A percentile compares a stretch with the other conserved stretches of the same genome.
These are phyloP conservation scores for Claviceps spartinae DNA, from an alignment of 2,329 filamentous ascomycete species.

Conservation along the genomic window DNA sequence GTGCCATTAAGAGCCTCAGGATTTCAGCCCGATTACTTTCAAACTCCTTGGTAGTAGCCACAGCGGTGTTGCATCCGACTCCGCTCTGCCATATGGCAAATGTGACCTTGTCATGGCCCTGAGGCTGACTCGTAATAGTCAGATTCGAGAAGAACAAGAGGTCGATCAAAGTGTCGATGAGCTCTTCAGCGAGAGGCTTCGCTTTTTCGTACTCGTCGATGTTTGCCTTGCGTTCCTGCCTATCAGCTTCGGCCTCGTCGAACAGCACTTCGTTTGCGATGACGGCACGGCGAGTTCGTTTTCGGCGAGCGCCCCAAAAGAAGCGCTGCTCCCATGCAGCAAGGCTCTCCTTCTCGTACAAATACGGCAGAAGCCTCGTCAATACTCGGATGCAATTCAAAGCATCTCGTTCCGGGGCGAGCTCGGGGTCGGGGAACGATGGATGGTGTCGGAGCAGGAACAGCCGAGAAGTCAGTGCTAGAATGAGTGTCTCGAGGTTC, in stretches of 20 bases:
- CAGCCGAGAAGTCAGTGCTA: conserved; percentile 71
- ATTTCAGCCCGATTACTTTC: conserved; percentile 91
- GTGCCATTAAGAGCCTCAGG: conserved; percentile 67
- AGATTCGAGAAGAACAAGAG: conserved; percentile 86
- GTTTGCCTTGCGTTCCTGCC: conserved; percentile 29
- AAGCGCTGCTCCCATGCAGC: conserved; percentile 81
- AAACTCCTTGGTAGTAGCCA: conserved; percentile 78
- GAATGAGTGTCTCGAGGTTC: conserved; percentile 80
- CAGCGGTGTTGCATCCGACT: conserved; percentile 82
- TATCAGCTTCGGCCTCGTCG: conserved; percentile 54
- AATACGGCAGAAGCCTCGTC: conserved; percentile 75
- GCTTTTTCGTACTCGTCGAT: conserved; percentile 62
- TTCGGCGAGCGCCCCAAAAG: conserved; percentile 72
- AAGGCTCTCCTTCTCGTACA: conserved; percentile 81
- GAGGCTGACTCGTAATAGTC: conserved; percentile 61
- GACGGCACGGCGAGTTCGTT: conserved; percentile 52
- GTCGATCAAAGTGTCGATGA: conserved; percentile 81
- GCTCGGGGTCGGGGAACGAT: conserved; percentile 75
- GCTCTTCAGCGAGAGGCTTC: conserved; percentile 80
- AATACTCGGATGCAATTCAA: conserved; percentile 90
- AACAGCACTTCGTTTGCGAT: conserved; percentile 69
- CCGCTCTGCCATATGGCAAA: conserved; percentile 98
- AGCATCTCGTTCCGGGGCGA: conserved; percentile 76
- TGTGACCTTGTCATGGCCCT: conserved; percentile 65
- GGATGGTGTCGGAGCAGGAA: conserved; percentile 76